Base-by-base conservation (phyloP, 768 basidiomycete genomes). In the Collybiopsis confluens region DNA sequence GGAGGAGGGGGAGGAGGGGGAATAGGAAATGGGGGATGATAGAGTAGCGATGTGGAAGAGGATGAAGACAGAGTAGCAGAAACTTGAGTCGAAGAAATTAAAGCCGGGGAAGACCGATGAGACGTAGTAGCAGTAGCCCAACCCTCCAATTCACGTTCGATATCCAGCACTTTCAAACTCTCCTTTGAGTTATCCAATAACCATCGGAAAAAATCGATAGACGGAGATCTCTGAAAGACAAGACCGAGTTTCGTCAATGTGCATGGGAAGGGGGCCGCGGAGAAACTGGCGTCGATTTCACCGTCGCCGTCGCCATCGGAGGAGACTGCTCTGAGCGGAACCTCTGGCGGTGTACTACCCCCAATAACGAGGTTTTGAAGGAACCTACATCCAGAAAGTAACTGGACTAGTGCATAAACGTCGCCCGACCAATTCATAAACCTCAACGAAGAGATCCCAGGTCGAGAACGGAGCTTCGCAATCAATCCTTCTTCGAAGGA, bases 391-490 rank as follows among this genome's bases (percentile, higher is more conserved):
- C 83, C 69, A 48, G 79, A 75, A 57, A 89, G 78, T 37, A 90
- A 76, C 65, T 86, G 83, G 43, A 74, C 68, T 48, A 88, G 68
- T 15, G 77, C 70, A 37, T 78, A 67, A 46, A 74, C 67, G 62
- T 85, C 82, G 56, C 83, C 78, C 10, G 87, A 83, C 85, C 84
- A 88, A 63, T 90, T 89, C 63, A 76, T 79, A 61, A 90, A 83
- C 52, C 78, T 76, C 4, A 90, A 72, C 4, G 73, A 67, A 27
- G 75, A 70, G 57, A 82, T 79, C 42, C 57, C 62, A 1, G 86
- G 82, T n/a, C 81, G 84, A 8, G 76, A 64, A 49, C 70, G 76
- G 47, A 88, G 74, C 40, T 78, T 64, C 16, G 75, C 65, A 28
- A 87, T 65, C 2, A 80, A 82, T 48, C 64, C 64, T 0, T 76